Percentiles rank a stretch among this genome's conserved stretches.
Evolutionary conservation across 2,329 filamentous ascomycete species (phyloP).

Genomic region (Aspergillus proliferans): DNA sequence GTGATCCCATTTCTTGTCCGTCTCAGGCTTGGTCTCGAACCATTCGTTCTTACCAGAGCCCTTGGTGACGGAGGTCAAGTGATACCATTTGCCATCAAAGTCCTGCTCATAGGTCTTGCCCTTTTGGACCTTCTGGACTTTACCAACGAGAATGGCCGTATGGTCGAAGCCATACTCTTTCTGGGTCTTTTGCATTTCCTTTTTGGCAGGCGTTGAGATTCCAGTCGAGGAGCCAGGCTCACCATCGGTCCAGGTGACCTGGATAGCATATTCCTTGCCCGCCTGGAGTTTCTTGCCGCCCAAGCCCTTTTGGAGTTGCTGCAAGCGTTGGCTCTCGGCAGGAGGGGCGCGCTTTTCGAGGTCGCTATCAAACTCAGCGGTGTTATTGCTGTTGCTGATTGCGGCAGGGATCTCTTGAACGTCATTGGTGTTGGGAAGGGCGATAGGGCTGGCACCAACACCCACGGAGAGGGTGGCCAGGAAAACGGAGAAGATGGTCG

Average conservation of each 20-base stretch:
- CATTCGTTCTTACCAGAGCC: background rate
- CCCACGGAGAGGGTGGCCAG: background rate
- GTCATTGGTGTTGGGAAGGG: background rate
- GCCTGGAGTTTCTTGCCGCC: background rate
- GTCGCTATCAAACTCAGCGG: background rate
- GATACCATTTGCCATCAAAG: background rate
- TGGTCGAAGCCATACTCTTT: background rate
- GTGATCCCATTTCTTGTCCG: background rate
- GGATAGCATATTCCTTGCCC: background rate
- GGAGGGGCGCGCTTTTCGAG: background rate
- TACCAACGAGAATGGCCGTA: background rate
- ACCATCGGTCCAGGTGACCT: background rate
- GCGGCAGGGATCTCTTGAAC: background rate
- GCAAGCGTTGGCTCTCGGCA: background rate
- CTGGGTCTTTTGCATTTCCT: background rate
- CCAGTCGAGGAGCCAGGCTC: background rate
- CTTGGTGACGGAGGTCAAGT: background rate
- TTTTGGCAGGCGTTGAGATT: background rate
- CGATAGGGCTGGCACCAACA: background rate
- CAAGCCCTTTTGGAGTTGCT: background rate
- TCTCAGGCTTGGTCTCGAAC: background rate
- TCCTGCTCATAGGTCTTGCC: background rate
- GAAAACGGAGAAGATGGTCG: background rate
- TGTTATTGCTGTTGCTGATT: background rate
- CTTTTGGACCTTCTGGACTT: background rate